Base-by-base conservation (phyloP, 805 yeast species). In the Sugiyamaella mastotermitis region DNA sequence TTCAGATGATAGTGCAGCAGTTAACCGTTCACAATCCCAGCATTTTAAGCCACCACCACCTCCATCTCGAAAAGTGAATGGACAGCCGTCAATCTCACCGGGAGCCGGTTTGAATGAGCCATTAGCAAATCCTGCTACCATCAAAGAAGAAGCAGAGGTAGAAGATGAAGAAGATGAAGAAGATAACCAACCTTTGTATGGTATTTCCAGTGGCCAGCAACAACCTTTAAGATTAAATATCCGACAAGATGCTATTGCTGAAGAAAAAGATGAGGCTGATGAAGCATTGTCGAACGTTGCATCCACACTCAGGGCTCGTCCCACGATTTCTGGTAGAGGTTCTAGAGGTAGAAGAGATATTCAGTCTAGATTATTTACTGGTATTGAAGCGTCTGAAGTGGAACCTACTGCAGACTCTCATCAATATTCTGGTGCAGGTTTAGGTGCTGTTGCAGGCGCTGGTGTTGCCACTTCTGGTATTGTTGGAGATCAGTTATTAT, bases 201-300 rank as follows among this genome's bases (percentile, higher is more conserved):
- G 19, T 3, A 7, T 37, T 15, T 28, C 33, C 2, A 10, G 30
- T 2, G 40, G 40, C 19, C 40, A 37, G 24, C 40, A 11, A 28
- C 45, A 21, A 16, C 45, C 45, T 16, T 37, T 52, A 35, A 39
- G 48, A 23, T 51, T 51, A 27, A 47, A 45, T 32, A 50, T 48
- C 24, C 50, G 52, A 32, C 49, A 46, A 39, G 47, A 46, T 38
- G 41, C 49, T 18, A 51, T 46, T 31, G 47, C 46, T 41, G 53
- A 42, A 31, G 47, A 45, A 29, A 51, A 55, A 16, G 50, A 48
- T n/a, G 48, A 43, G 9, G 51, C 41, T 17, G 46, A 45, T 26
- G 55, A 47, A 2, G 64, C 64, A 2, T 35, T 60, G 25, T 50
- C 56, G 20, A 47, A 38, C 8, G 53, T 59, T 14, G 54, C 64